Evolutionary conservation across 1,139 yeast genomes (phyloP), one percentile per base, ranked within the genome.

Genomic region (Wickerhamomyces sp.): DNA sequence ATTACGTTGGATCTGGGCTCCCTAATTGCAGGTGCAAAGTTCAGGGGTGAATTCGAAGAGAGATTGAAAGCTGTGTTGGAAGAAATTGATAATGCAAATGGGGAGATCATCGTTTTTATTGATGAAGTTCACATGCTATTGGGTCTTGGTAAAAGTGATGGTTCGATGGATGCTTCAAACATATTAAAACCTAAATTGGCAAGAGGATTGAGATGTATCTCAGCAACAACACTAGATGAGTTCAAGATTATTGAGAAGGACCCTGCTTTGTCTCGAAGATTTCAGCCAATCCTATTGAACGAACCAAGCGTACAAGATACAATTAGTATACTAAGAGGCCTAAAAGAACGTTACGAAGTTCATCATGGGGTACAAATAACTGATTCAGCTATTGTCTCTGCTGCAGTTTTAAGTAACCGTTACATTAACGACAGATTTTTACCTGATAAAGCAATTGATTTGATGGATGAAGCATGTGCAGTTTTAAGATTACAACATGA

Each of bases 321-420:
- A 0, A 87, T 92, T 42, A 84, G 96, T 12, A 92, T 92, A 47
- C 68, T 92, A 44, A 78, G 98, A 58, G 98, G 98, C 6, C 70
- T 92, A 57, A 90, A 90, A 60, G 97, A 92, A 58, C 75, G 85
- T 50, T 92, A 92, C 58, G 98, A 92, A 58, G 96, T 92, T 4
- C 98, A 92, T 58, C 98, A 92, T 58, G 98, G 98, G 63, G 98
- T 92, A n/a, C 76, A 97, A 49, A 88, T 92, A 42, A 76, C 94
- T 6, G 98, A 92, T 59, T 76, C 90, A 31, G 97, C 98, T 0
- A 70, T 92, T 42, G 97, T 92, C 1, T 85, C 96, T 0, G 96
- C 97, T 10, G 96, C 97, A 0, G 80, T 86, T 5, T 79, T 90
- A 56, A 82, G 96, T 25, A 87, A 88, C 56, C 73, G 98, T 48